A percentile compares a stretch with the other conserved stretches of the same genome.
Conservation (phyloP, 805 yeast species). For the Saccharomycopsis vini region DNA sequence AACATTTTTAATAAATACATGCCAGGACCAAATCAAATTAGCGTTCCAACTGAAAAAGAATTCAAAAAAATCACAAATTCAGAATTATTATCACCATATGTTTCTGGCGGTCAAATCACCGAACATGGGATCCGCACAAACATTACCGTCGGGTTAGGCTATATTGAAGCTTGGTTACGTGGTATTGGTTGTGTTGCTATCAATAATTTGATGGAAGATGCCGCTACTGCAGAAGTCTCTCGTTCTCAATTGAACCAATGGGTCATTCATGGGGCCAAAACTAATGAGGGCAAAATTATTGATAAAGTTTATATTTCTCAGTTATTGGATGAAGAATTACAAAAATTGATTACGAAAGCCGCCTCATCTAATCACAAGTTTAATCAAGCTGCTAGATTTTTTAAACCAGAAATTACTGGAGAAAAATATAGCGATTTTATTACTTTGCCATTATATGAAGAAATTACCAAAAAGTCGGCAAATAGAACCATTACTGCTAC, state of each 20-base stretch:
- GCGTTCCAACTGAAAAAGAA: conserved; percentile 29
- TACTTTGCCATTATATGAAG: conserved; percentile 55
- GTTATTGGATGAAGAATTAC: conserved; percentile 48
- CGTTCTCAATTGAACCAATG: conserved; percentile 67
- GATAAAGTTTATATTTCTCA: conserved; percentile 41
- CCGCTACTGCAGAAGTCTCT: conserved; percentile 74
- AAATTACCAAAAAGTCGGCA: conserved; percentile 31
- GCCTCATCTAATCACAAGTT: conserved; percentile 38
- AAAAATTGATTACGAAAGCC: conserved; percentile 39
- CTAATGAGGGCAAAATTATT: conserved; percentile 46
- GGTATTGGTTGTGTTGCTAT: conserved; percentile 68
- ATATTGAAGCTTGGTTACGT: conserved; percentile 68
- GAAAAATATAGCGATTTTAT: conserved; percentile 57
- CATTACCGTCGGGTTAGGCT: conserved; percentile 54
- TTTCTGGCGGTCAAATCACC: conserved; percentile 50
- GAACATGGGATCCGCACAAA: conserved; percentile 60
- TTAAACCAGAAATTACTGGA: conserved; percentile 56
- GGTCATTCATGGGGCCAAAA: conserved; percentile 53
- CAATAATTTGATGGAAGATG: conserved; percentile 70
- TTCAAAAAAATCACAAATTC: conserved; percentile 45
- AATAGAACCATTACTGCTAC: conserved; percentile 8
- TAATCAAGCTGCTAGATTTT: conserved; percentile 47
- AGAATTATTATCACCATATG: conserved; percentile 52
- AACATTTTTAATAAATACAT: conserved; percentile 65
- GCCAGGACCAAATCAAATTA: conserved; percentile 70